Base-by-base conservation (phyloP, 768 basidiomycete species). In the Cantharellus anzutake region DNA sequence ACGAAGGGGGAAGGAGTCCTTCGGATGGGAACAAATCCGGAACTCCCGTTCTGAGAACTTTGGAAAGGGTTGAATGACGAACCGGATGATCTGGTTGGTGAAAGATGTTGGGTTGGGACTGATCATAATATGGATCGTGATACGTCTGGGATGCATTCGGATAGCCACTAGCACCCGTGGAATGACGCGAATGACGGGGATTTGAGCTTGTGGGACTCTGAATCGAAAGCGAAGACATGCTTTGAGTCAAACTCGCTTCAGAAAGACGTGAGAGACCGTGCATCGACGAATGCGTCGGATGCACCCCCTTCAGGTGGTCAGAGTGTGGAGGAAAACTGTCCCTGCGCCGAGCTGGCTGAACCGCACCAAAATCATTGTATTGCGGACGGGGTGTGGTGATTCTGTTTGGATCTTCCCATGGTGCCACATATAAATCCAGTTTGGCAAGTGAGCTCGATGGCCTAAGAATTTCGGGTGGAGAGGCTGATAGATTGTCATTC, bases 361-460 rank as follows among this genome's bases (percentile, higher is more conserved):
- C 52, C 38, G 52, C 56, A 5, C 56, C 56, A 41, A 57, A 57
- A 37, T 57, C 56, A 41, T 57, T 41, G 42, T 57, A 57, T 39
- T 11, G 37, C 7, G 7, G 7, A 14, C 11, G 56, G 5, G 56
- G 56, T 5, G 37, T 38, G 11, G 56, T 41, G 41, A 11, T 7
- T 57, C 14, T 41, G 5, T 7, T 11, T 38, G 39, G 56, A 14
- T 41, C 16, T 14, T 57, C 56, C 16, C 42, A 57, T 37, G 56
- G 56, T 42, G 56, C 38, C 5, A 78, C 78, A 66, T 91, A 91
- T 20, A 88, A 71, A 64, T 86, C 82, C 3, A 82, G 70, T 42
- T 76, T 73, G 5, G 78, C 79, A 52, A 78, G 71, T 29, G 84
- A 82, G 64, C 71, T 78, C 3, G 85, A 84, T 20, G 78, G 71